These are phyloP conservation scores for Malbranchea zuffiana DNA, from an alignment of 2,329 filamentous ascomycete genomes.

Conservation along the genomic window DNA sequence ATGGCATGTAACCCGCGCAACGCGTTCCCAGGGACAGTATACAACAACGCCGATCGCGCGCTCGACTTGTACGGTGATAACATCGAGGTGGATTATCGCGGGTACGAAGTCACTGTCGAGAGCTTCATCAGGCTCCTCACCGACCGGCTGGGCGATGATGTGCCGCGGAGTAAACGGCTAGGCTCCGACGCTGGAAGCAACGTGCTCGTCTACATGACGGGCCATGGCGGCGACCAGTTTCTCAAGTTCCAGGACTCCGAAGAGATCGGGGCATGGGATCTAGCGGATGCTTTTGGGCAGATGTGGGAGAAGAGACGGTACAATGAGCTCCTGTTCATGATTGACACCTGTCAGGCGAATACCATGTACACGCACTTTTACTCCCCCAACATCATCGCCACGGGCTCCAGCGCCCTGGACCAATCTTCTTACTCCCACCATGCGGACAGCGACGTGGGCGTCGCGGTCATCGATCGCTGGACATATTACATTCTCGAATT, in stretches of 20 bases:
- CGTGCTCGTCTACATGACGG: constrained; percentile 98
- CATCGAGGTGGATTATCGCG: constrained; percentile 96
- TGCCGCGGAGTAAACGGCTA: constrained; percentile 85
- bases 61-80: constrained; percentile 97
- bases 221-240: constrained; percentile 94
- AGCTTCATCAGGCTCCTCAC: constrained; percentile 95
- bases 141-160: constrained; percentile 86
- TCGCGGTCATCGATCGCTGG: constrained; percentile 95
- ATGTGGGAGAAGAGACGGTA: constrained; percentile 99
- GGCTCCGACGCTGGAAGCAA: constrained; percentile 93
- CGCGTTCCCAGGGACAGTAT: constrained; percentile 92
- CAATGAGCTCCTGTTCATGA: constrained; percentile 98
- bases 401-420: constrained; percentile 89
- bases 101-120: constrained; percentile 97
- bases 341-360: constrained; percentile 98
- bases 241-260: constrained; percentile 97
- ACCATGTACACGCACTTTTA: constrained; percentile 99
- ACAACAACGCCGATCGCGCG: constrained; percentile 92
- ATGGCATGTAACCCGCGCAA: constrained; percentile 99
- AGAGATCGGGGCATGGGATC: constrained; percentile 90
- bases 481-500: constrained; percentile 99
- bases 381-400: constrained; percentile 95
- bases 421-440: constrained; percentile 97
- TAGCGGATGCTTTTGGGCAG: constrained; percentile 95
- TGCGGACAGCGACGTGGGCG: constrained; percentile 93